Conservation (phyloP, 495 filamentous ascomycete genomes). For the Penicillium robsamsonii region DNA sequence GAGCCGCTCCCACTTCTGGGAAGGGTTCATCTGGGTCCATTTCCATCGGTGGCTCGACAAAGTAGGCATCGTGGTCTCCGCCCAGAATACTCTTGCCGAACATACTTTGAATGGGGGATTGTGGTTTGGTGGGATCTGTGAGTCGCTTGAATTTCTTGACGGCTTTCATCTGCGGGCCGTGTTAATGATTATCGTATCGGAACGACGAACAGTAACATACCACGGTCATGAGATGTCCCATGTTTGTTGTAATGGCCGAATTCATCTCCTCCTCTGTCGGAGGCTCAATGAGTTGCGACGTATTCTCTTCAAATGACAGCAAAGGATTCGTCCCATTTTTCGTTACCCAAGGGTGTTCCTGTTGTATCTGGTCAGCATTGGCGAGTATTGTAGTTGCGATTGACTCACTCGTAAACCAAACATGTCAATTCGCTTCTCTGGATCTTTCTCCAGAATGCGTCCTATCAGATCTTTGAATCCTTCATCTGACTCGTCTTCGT, state of each 20-base stretch:
- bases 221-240: slow-evolving; percentile 78
- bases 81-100: slow-evolving; percentile 35
- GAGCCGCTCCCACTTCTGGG: slow-evolving; percentile 18
- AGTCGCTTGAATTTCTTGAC: slow-evolving; percentile 81
- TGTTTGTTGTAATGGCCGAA: slow-evolving; percentile 82
- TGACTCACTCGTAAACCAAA: slow-evolving; percentile 68
- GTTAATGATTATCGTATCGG: slow-evolving; percentile 14
- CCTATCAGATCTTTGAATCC: slow-evolving; percentile 67
- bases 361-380: slow-evolving; percentile 12
- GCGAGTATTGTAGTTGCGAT: neutral
- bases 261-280: slow-evolving; percentile 90
- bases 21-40: slow-evolving; percentile 50
- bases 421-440: slow-evolving; percentile 77
- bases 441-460: slow-evolving; percentile 73
- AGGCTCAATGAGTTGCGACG: slow-evolving; percentile 67
- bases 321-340: slow-evolving; percentile 75
- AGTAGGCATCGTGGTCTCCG: slow-evolving; percentile 47
- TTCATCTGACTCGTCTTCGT: slow-evolving; percentile 47
- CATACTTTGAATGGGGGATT: slow-evolving; percentile 52
- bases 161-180: slow-evolving; percentile 73
- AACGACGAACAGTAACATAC: slow-evolving; percentile 49
- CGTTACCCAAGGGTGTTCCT: slow-evolving; percentile 97
- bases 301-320: slow-evolving; percentile 82
- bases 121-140: slow-evolving; percentile 45
- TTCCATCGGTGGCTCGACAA: slow-evolving; percentile 56